These are phyloP conservation scores for Russula emetica DNA, from an alignment of 768 basidiomycete genomes.

Conservation along the genomic window DNA sequence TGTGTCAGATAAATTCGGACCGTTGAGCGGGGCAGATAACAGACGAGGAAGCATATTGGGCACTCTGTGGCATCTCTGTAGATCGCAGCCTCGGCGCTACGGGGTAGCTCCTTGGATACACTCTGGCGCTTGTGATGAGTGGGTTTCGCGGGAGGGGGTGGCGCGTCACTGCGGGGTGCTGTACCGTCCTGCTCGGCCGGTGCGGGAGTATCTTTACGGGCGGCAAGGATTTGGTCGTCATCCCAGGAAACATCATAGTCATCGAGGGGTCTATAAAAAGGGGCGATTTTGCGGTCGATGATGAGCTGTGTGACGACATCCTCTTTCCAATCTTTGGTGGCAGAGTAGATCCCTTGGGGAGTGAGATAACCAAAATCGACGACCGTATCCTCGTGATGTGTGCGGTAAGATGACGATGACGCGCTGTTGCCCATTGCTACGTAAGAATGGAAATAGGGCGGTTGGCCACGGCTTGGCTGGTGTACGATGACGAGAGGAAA, in stretches of 20 bases:
- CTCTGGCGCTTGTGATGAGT: slow-evolving; percentile 52
- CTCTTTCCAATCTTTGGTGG: slow-evolving; percentile 85
- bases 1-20: slow-evolving; percentile 20
- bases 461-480: not conserved
- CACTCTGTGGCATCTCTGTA: slow-evolving; percentile 89
- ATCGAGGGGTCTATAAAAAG: slow-evolving; percentile 94
- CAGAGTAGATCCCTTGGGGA: slow-evolving; percentile 86
- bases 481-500: not conserved
- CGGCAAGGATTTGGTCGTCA: slow-evolving; percentile 79
- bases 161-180: slow-evolving; percentile 44
- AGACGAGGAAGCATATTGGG: slow-evolving; percentile 95
- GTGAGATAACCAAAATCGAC: slow-evolving; percentile 79
- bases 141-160: slow-evolving; percentile 36
- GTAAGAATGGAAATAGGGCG: slow-evolving; percentile 4
- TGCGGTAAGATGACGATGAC: slow-evolving; percentile 70
- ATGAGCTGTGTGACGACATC: slow-evolving; percentile 83
- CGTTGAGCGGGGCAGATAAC: slow-evolving; percentile 35
- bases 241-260: slow-evolving; percentile 90
- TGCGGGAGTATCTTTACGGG: slow-evolving; percentile 61
- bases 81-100: slow-evolving; percentile 67
- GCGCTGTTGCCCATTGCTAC: slow-evolving; percentile 73
- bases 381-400: slow-evolving; percentile 75
- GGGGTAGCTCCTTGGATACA: slow-evolving; percentile 58
- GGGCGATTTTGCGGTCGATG: slow-evolving; percentile 81
- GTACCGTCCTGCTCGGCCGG: slow-evolving; percentile 40